A percentile compares a stretch with the other conserved stretches of the same genome.
These are phyloP conservation scores for Aspergillus coremiiformis DNA, from an alignment of 495 filamentous ascomycete genomes.

Conservation along the genomic window DNA sequence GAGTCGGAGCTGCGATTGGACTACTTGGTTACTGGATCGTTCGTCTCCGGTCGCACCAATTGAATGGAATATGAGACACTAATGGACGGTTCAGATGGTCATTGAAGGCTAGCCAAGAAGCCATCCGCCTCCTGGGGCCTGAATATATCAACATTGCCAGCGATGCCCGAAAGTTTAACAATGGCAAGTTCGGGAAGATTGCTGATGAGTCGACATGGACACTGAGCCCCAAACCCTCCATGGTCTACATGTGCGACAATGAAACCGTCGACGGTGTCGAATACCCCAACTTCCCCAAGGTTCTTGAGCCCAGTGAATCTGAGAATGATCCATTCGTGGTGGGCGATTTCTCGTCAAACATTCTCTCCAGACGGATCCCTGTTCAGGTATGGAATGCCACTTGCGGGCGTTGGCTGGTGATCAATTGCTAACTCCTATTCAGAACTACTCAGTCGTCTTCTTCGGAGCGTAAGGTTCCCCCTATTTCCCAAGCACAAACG, in stretches of 20 bases:
- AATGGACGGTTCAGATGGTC: slow-evolving; percentile 53
- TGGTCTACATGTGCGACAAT: slow-evolving; percentile 90
- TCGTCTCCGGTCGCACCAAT: background rate
- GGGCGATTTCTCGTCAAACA: slow-evolving; percentile 78
- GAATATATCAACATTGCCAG: slow-evolving; percentile 72
- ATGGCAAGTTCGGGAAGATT: slow-evolving; percentile 85
- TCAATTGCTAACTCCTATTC: background rate
- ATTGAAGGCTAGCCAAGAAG: slow-evolving; percentile 84
- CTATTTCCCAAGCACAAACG: background rate
- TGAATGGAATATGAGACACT: background rate
- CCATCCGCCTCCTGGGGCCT: slow-evolving; percentile 62
- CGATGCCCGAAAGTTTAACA: slow-evolving; percentile 60
- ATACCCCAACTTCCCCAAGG: slow-evolving; percentile 67
- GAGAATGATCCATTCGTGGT: slow-evolving; percentile 60
- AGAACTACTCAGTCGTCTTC: slow-evolving; percentile 52
- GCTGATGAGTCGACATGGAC: slow-evolving; percentile 70
- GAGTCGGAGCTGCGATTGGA: slow-evolving; percentile 66
- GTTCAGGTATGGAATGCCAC: slow-evolving; percentile 31
- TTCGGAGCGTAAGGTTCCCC: slow-evolving; percentile 24
- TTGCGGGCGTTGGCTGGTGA: background rate
- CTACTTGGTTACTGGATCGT: slow-evolving; percentile 80
- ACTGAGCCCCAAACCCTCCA: slow-evolving; percentile 60
- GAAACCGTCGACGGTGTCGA: slow-evolving; percentile 86
- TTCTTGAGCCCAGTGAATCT: slow-evolving; percentile 45
- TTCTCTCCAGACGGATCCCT: slow-evolving; percentile 55